A percentile compares a stretch with the other conserved stretches of the same genome.
These are phyloP conservation scores for Irpex lacteus DNA, from an alignment of 1,284 basidiomycete genomes.

Conservation along the genomic window DNA sequence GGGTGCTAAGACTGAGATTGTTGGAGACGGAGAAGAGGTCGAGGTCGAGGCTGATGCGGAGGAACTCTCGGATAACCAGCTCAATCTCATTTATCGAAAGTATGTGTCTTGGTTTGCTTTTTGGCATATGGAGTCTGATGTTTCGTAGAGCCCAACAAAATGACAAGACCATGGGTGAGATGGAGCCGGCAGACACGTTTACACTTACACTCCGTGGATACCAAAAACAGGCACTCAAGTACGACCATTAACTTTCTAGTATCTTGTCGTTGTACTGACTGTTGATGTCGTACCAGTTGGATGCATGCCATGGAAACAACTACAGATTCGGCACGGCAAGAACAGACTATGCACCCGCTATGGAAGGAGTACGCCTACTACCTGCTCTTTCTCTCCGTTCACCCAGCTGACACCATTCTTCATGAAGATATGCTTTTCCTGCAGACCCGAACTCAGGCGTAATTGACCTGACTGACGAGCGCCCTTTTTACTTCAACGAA, in stretches of 20 bases:
- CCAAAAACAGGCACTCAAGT: conserved; percentile 91
- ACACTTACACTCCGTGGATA: conserved; percentile 80
- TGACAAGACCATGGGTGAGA: conserved; percentile 75
- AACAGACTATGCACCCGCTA: conserved; percentile 83
- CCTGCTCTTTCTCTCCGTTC: conserved; percentile 3
- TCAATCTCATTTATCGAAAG: conserved; percentile 83
- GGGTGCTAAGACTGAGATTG: conserved; percentile 44
- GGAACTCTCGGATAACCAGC: conserved; percentile 73
- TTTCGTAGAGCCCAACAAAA: conserved; percentile 74
- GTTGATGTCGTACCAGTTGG: conserved; percentile 56
- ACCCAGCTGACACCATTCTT: not conserved
- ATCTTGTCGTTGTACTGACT: not conserved
- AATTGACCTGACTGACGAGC: conserved; percentile 74
- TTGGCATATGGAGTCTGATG: not conserved
- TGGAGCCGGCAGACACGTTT: conserved; percentile 83
- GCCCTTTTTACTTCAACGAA: conserved; percentile 83
- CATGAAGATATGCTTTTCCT: conserved; percentile 65
- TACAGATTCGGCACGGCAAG: conserved; percentile 65
- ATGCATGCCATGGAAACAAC: conserved; percentile 88
- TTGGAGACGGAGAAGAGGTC: conserved; percentile 65
- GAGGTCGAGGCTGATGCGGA: conserved; percentile 74
- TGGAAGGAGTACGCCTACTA: conserved; percentile 82
- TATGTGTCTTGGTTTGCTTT: conserved; percentile 29
- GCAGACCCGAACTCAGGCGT: conserved; percentile 47
- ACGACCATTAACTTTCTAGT: conserved; percentile 19